Conservation (phyloP, 208 protist genomes). For the Acanthamoeba lenticulata region DNA sequence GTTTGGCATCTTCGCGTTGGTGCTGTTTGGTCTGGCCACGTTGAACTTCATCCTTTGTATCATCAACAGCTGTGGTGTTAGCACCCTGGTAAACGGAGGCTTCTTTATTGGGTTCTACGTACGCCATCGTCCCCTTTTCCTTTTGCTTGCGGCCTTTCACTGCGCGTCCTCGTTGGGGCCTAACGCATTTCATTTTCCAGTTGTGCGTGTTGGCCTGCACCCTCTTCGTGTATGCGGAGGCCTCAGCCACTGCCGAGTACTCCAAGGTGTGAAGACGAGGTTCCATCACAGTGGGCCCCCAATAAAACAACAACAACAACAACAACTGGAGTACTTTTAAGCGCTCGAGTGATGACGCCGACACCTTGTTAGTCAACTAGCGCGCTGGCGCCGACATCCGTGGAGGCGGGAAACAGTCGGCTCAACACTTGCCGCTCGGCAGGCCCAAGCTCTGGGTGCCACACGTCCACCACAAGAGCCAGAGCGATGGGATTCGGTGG, state of each 20-base stretch:
- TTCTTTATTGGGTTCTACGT: background rate
- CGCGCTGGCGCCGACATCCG: background rate
- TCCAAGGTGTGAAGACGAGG: background rate
- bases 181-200: background rate
- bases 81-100: background rate
- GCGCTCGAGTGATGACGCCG: too few species aligned
- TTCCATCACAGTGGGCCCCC: too few species aligned
- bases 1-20: background rate
- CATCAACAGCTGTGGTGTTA: background rate
- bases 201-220: background rate
- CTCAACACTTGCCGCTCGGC: background rate
- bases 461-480: constrained; percentile 17
- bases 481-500: background rate
- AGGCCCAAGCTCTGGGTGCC: background rate
- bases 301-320: too few species aligned
- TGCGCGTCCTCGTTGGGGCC: background rate
- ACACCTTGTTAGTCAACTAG: background rate
- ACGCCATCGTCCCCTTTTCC: background rate
- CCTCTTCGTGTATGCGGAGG: background rate
- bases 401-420: background rate
- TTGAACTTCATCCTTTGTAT: background rate
- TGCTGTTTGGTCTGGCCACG: background rate
- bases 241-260: background rate
- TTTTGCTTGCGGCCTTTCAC: background rate
- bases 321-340: too few species aligned